Percentiles rank a stretch among this genome's conserved stretches.
These are phyloP conservation scores for Poteriospumella lacustris DNA, from an alignment of 108 stramenopile species.

Conservation along the genomic window DNA sequence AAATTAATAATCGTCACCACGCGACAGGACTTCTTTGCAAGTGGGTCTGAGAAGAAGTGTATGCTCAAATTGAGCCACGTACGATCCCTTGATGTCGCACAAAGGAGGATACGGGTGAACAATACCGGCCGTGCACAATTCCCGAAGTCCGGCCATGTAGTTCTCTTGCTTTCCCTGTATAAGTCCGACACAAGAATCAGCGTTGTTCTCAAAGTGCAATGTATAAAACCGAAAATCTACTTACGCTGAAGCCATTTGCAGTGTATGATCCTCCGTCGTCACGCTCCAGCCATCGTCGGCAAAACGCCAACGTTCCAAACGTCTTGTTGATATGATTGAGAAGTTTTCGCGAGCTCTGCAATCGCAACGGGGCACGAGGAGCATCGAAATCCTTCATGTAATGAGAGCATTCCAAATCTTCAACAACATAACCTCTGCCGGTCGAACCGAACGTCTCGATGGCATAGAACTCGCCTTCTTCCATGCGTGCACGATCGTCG, in stretches of 20 bases:
- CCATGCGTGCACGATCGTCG: slow-evolving; percentile 86
- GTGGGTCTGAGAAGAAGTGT: slow-evolving; percentile 87
- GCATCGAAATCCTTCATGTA: slow-evolving; percentile 96
- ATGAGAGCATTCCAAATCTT: slow-evolving; percentile 96
- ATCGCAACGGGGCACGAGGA: slow-evolving; percentile 85
- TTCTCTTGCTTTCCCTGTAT: slow-evolving; percentile 71
- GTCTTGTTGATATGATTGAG: slow-evolving; percentile 97
- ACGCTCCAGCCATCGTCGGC: slow-evolving; percentile 95
- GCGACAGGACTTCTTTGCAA: slow-evolving; percentile 91
- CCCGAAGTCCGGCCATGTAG: slow-evolving; percentile 94
- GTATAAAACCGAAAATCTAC: not conserved
- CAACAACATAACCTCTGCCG: slow-evolving; percentile 89
- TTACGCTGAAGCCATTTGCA: slow-evolving; percentile 71
- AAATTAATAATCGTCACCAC: slow-evolving; percentile 96
- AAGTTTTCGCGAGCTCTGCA: slow-evolving; percentile 79
- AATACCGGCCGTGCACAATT: slow-evolving; percentile 92
- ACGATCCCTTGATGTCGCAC: slow-evolving; percentile 86
- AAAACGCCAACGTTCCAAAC: slow-evolving; percentile 96
- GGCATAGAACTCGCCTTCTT: slow-evolving; percentile 96
- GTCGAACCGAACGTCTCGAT: slow-evolving; percentile 97
- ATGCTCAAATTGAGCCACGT: slow-evolving; percentile 99
- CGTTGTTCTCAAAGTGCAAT: not conserved
- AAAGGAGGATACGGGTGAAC: slow-evolving; percentile 91
- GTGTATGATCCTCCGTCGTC: slow-evolving; percentile 80
- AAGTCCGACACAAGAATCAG: not conserved